Conservation (phyloP, 2,329 filamentous ascomycete species). For the Epichloe brachyelytri region DNA sequence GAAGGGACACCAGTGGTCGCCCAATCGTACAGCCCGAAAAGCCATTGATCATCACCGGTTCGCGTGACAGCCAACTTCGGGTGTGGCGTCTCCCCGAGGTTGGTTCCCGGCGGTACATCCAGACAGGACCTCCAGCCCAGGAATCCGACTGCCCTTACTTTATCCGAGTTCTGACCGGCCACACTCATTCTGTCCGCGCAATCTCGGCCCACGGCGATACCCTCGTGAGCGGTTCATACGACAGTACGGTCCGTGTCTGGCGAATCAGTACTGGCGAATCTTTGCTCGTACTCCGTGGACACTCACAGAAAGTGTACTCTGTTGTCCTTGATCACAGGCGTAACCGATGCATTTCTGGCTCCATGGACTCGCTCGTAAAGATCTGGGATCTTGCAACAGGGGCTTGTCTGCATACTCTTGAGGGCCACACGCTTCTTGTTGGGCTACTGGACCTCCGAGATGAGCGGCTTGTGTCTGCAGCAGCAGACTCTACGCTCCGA, state of each 20-base stretch:
- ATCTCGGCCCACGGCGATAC: slow-evolving; percentile 93
- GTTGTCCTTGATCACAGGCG: slow-evolving; percentile 86
- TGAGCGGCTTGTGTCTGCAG: slow-evolving; percentile 84
- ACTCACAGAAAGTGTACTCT: slow-evolving; percentile 90
- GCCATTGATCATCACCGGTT: slow-evolving; percentile 93
- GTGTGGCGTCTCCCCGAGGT: slow-evolving; percentile 88
- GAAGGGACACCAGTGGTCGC: slow-evolving; percentile 55
- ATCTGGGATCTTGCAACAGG: slow-evolving; percentile 92
- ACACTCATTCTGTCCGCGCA: slow-evolving; percentile 86
- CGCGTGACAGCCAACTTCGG: slow-evolving; percentile 81
- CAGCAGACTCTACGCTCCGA: slow-evolving; percentile 84
- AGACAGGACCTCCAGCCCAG: slow-evolving; percentile 60
- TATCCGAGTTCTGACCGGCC: slow-evolving; percentile 72
- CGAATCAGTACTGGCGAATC: slow-evolving; percentile 91
- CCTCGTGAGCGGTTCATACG: slow-evolving; percentile 94
- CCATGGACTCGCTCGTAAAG: slow-evolving; percentile 96
- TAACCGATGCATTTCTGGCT: slow-evolving; percentile 92
- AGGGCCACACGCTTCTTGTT: slow-evolving; percentile 85
- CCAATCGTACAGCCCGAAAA: slow-evolving; percentile 85
- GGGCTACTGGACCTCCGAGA: slow-evolving; percentile 82
- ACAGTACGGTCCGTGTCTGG: slow-evolving; percentile 91
- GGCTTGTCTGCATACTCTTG: slow-evolving; percentile 72
- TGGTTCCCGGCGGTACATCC: slow-evolving; percentile 64
- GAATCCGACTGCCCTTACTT: slow-evolving; percentile 87
- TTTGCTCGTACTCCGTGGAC: slow-evolving; percentile 71